Percentiles rank a stretch among this genome's conserved stretches.
These are phyloP conservation scores for Penicillium simplicissimum DNA, from an alignment of 495 filamentous ascomycete genomes.

Conservation along the genomic window DNA sequence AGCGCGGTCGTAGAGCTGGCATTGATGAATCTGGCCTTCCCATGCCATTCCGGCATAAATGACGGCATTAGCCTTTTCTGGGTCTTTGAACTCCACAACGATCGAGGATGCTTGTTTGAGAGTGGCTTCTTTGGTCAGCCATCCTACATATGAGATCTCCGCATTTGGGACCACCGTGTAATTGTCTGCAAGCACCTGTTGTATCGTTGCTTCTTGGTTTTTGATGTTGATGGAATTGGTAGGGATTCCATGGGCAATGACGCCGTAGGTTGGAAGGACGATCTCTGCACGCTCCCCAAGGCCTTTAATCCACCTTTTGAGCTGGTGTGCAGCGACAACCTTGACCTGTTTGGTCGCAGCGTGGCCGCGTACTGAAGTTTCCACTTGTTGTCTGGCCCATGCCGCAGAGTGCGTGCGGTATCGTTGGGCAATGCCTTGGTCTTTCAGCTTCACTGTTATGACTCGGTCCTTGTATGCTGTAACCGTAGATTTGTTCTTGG, in stretches of 20 bases:
- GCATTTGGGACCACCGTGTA: background rate
- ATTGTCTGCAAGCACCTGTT: constrained; percentile 2
- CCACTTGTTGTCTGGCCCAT: background rate
- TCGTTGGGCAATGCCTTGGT: background rate
- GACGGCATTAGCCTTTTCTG: background rate
- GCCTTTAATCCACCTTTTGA: background rate
- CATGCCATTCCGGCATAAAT: constrained; percentile 1
- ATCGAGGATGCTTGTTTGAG: constrained; percentile 2
- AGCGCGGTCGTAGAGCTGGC: background rate
- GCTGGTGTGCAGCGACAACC: background rate
- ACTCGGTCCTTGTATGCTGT: constrained; percentile 4
- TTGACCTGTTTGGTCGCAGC: background rate
- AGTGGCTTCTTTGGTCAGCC: constrained; percentile 3
- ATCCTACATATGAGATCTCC: background rate
- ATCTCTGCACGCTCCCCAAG: background rate
- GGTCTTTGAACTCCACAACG: constrained; percentile 4
- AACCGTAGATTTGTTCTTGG: background rate
- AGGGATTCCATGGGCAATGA: background rate
- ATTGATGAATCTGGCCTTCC: constrained; percentile 6
- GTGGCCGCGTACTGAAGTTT: background rate
- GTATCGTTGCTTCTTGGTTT: background rate
- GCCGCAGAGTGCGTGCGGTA: background rate
- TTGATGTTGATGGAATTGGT: constrained; percentile 4
- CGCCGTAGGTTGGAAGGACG: background rate
- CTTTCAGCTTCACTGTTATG: constrained; percentile 3